Evolutionary conservation across 495 filamentous ascomycete genomes (phyloP), one percentile per base, ranked within the genome.

Genomic region (Neurospora tetrasperma): DNA sequence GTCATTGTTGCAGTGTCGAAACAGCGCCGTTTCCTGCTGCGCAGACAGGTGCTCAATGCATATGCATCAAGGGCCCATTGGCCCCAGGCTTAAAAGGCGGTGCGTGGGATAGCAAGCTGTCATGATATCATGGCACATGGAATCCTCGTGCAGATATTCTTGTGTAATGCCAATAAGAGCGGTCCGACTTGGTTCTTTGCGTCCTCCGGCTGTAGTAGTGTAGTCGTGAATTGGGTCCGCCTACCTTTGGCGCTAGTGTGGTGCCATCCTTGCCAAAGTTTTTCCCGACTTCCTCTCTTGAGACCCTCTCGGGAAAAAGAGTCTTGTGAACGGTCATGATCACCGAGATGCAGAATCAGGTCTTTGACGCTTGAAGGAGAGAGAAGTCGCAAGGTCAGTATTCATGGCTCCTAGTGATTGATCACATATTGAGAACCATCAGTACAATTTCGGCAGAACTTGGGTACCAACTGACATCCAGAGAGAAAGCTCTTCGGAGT

Each of bases 101-200:
- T 66, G 54, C 27, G 54, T 66, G 54, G 27, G 54, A 66, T 35
- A 66, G 16, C 27, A 38, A 66, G 27, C 27, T 66, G 54, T 38
- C 54, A 66, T 66, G 54, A 66, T 66, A 66, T 66, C 54, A 66
- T 66, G 54, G 54, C 54, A 66, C 54, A 66, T 62, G 54, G 54
- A 66, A 66, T 35, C 54, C 27, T 66, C 54, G 54, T 66, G 54
- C 27, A 62, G 54, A 66, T 62, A 62, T 66, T 42, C 14, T 42
- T 62, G 54, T 35, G 54, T 66, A 66, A 59, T 66, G 54, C 54
- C 27, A 66, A 66, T 66, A 9, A 38, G 27, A 66, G 54, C 27
- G 54, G 54, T 35, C 14, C 54, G 54, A 66, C 27, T 66, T 66
- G 27, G 54, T 14, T 66, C 54, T 66, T 23, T 23, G 23, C 0